Base-by-base conservation (phyloP, 805 yeast species). In the Ascoidea asiatica region DNA sequence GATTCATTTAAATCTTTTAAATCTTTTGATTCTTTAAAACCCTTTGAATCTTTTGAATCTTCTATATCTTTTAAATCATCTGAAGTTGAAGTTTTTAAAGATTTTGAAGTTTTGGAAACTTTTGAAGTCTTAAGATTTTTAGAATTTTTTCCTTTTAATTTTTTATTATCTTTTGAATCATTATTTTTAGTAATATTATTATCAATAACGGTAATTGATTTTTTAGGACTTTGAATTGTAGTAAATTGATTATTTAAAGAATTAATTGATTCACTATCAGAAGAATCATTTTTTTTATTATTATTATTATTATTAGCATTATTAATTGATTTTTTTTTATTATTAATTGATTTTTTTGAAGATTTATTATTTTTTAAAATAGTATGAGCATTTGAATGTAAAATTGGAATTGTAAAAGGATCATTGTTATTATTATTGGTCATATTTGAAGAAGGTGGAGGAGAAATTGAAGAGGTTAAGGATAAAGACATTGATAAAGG, bases 321-420 rank as follows among this genome's bases (percentile, higher is more conserved):
- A n/a, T n/a, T 45, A 75, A 75, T 0, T 81, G 79, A 56, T 89
- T 81, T 60, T 78, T 80, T 58, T 79, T 72, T 69, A 78, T 79
- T 59, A 72, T 74, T 44, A 84, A 65, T 21, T 75, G 75, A 44
- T 62, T 29, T 17, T 21, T 40, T 29, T 4, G 44, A 4, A 17
- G 41, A 44, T 6, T 42, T 41, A 17, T 43, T 29, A 40, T n/a
- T n/a, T n/a, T n/a, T n/a, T n/a, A n/a, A n/a, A n/a, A n/a, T n/a
- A n/a, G n/a, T n/a, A n/a, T n/a, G 37, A 19, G 41, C 43, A 23
- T 43, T 43, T 4, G 37, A 29, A 18, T 40, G 38, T n/a, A 45
- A 29, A 37, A 29, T 39, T 22, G 37, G 21, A 19, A 40, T 41
- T 38, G 39, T 8, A 19, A 40, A 17, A 39, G 48, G 11, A n/a